Evolutionary conservation across 805 yeast genomes (phyloP), one percentile per base, ranked within the genome.

Genomic region (Candida coleopterorum): DNA sequence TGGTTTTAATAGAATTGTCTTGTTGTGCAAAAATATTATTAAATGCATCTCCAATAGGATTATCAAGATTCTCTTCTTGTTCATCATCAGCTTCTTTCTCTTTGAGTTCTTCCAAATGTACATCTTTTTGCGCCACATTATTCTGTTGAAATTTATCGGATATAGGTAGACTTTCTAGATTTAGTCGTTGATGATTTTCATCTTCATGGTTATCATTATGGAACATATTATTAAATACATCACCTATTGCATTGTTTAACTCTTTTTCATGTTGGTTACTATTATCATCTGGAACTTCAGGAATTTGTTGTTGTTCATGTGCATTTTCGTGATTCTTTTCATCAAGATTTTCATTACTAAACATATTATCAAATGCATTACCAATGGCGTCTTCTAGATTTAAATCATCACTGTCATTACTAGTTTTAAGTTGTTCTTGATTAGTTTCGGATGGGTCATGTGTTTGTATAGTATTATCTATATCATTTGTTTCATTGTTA

Each of bases 211-310:
- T 11, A 17, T 29, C 29, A 27, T 27, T 22, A 9, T 27, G 6
- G 20, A 20, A 20, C 29, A 27, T 27, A 17, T 33, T 20, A 18
- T 33, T 29, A 39, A 60, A 55, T 3, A 59, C 65, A 33, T 55
- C 46, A 4, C 63, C 65, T 17, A 60, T 60, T 15, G 59, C 62
- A 20, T 46, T 52, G 10, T 50, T 53, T 17, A 56, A 35, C 25
- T 52, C 48, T 12, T 37, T 62, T 24, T 45, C 53, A 10, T 52
- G 52, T 17, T 53, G 29, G 24, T 49, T 46, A 9, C 34, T 35
- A n/a, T 35, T 32, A 3, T 32, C 31, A 5, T 18, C 17, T 9
- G 15, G 9, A n/a, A n/a, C n/a, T n/a, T n/a, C n/a, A n/a, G n/a
- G n/a, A n/a, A n/a, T n/a, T 6, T 14, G 18, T 21, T 17, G 21